Evolutionary conservation across 768 basidiomycete species (phyloP).

Genomic region (Trametes coccinea): DNA sequence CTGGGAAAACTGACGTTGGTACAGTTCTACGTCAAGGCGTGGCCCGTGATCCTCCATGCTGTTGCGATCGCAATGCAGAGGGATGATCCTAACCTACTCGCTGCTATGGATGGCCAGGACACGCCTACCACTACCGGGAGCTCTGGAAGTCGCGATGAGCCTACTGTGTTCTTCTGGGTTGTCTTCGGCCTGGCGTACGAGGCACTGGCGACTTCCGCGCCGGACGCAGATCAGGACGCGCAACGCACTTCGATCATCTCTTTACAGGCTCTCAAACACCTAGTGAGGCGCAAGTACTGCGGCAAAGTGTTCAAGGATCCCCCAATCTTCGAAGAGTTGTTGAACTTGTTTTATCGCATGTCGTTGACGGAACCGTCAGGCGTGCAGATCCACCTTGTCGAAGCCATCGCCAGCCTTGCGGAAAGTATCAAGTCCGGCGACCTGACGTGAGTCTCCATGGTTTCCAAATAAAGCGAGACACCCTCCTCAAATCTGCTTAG

Average conservation of each 20-base stretch:
- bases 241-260: conserved; percentile 55
- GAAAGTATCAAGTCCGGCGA: conserved; percentile 22
- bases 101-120: conserved; percentile 82
- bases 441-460: background rate
- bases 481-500: background rate
- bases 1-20: conserved; percentile 3
- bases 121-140: conserved; percentile 9
- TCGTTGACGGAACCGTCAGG: conserved; percentile 80
- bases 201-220: conserved; percentile 66
- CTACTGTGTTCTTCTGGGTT: conserved; percentile 81
- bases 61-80: conserved; percentile 77
- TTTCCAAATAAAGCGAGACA: background rate
- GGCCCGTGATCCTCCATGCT: conserved; percentile 82
- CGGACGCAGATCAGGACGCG: conserved; percentile 50
- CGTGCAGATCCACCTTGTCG: conserved; percentile 71
- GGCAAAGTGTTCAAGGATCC: conserved; percentile 82
- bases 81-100: conserved; percentile 64
- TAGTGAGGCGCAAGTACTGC: conserved; percentile 79
- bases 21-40: conserved; percentile 86
- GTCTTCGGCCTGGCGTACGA: conserved; percentile 95
- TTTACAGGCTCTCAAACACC: conserved; percentile 72
- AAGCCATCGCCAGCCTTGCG: conserved; percentile 49
- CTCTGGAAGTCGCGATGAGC: conserved; percentile 48
- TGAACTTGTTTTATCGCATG: conserved; percentile 84
- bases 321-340: conserved; percentile 86